These are phyloP conservation scores for Turnera subulata DNA, from an alignment of 345 rosid species.

Conservation along the genomic window DNA sequence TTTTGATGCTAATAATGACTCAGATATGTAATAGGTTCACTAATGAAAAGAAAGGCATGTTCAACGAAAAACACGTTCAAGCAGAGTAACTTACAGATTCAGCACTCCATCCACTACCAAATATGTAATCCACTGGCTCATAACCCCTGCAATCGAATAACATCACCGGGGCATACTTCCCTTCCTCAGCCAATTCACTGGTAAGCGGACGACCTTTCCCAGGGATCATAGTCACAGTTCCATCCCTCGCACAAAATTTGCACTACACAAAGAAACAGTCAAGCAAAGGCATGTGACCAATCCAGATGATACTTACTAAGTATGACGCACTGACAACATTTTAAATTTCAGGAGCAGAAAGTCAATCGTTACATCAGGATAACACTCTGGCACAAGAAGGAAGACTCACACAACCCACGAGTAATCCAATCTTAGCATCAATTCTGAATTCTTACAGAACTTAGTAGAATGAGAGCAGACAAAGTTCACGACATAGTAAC, in stretches of 20 bases:
- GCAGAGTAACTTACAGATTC: constrained; percentile 62
- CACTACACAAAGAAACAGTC: constrained; percentile 42
- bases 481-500: too few species aligned
- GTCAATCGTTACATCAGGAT: too few species aligned
- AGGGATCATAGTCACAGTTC: constrained; percentile 69
- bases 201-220: constrained; percentile 67
- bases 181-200: constrained; percentile 47
- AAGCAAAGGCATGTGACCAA: background rate
- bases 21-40: constrained; percentile 1
- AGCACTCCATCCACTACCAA: constrained; percentile 67
- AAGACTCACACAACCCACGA: too few species aligned
- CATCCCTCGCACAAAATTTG: constrained; percentile 83
- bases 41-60: background rate
- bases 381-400: too few species aligned
- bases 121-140: constrained; percentile 67
- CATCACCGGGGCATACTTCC: constrained; percentile 73
- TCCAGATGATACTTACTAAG: too few species aligned
- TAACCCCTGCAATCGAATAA: constrained; percentile 78
- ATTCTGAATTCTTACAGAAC: background rate
- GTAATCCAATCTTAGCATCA: too few species aligned
- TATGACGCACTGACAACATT: constrained; percentile 1
- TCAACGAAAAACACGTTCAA: background rate
- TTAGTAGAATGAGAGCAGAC: too few species aligned
- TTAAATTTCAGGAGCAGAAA: too few species aligned
- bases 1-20: too few species aligned